A percentile compares a stretch with the other conserved stretches of the same genome.
phyloP scores from a whole-genome alignment of 2,329 filamentous ascomycete genomes.

The Sporothrix dimorphospora region DNA sequence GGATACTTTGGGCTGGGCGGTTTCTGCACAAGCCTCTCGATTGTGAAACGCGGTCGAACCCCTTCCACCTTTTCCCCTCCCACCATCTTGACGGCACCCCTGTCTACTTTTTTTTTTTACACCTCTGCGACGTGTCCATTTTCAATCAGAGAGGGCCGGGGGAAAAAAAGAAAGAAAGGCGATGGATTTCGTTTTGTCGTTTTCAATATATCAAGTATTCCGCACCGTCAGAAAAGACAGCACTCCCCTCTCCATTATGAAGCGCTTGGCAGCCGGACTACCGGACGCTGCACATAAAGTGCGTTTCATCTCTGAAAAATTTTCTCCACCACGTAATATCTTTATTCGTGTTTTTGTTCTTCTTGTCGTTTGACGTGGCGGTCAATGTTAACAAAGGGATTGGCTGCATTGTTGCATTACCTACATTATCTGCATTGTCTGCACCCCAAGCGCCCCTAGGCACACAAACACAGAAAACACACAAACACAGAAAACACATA shows the following conservation, averaged over 20 bases:
- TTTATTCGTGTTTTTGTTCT: neutral
- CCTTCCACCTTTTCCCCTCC: neutral
- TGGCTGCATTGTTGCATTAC: neutral
- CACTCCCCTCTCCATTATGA: neutral
- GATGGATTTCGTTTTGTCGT: neutral
- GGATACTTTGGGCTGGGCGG: neutral
- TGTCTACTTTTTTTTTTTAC: neutral
- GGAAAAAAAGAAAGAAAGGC: neutral
- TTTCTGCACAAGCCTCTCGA: constrained; percentile 9
- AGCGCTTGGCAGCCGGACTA: constrained; percentile 8
- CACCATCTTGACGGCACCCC: neutral
- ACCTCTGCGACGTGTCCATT: neutral
- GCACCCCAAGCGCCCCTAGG: neutral
- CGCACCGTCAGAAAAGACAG: neutral
- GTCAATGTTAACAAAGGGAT: neutral
- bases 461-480: neutral
- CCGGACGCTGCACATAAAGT: constrained; percentile 6
- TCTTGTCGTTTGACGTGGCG: neutral
- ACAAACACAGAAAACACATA: neutral
- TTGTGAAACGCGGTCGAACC: constrained; percentile 24
- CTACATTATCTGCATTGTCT: neutral
- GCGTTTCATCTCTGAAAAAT: constrained; percentile 1
- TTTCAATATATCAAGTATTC: neutral
- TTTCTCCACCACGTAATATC: neutral
- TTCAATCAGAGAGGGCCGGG: neutral